Percentiles rank a stretch among this genome's conserved stretches.
phyloP scores from a whole-genome alignment of 2,329 filamentous ascomycete genomes.

The Fusarium nisikadoi region DNA sequence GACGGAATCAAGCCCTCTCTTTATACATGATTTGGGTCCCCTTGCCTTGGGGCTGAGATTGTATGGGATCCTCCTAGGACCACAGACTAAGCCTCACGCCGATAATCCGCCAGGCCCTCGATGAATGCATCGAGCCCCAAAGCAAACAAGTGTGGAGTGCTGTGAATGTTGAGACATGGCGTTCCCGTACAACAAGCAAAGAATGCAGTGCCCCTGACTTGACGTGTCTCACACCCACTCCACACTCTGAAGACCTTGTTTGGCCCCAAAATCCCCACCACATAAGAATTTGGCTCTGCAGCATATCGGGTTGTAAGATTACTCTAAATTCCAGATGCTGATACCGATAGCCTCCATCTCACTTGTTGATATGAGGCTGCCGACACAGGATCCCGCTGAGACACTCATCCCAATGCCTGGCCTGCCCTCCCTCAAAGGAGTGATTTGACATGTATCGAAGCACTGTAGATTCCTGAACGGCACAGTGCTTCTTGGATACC shows the following conservation, averaged over 20 bases:
- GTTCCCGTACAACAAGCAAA: constrained; percentile 26
- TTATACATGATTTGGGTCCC: constrained; percentile 42
- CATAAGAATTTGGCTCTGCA: background rate
- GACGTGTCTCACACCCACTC: constrained; percentile 40
- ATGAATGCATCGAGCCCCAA: constrained; percentile 34
- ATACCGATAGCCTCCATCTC: background rate
- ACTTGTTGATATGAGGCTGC: background rate
- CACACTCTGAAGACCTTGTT: constrained; percentile 1
- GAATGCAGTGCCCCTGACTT: constrained; percentile 36
- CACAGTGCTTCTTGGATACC: background rate
- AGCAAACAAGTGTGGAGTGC: background rate
- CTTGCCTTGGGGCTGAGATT: constrained; percentile 12
- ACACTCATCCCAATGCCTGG: constrained; percentile 15
- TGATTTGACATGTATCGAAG: background rate
- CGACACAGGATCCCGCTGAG: constrained; percentile 12
- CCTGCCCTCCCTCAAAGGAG: constrained; percentile 27
- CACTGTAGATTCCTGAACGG: background rate
- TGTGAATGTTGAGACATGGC: constrained; percentile 41
- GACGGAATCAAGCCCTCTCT: constrained; percentile 39
- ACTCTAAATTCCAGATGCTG: constrained; percentile 36
- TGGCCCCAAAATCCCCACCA: constrained; percentile 24
- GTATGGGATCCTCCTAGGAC: constrained; percentile 8
- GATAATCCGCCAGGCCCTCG: constrained; percentile 10
- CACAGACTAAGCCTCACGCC: constrained; percentile 19
- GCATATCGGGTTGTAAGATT: constrained; percentile 29